phyloP scores from a whole-genome alignment of 2,329 filamentous ascomycete genomes.

The Niveomyces coronatus region DNA sequence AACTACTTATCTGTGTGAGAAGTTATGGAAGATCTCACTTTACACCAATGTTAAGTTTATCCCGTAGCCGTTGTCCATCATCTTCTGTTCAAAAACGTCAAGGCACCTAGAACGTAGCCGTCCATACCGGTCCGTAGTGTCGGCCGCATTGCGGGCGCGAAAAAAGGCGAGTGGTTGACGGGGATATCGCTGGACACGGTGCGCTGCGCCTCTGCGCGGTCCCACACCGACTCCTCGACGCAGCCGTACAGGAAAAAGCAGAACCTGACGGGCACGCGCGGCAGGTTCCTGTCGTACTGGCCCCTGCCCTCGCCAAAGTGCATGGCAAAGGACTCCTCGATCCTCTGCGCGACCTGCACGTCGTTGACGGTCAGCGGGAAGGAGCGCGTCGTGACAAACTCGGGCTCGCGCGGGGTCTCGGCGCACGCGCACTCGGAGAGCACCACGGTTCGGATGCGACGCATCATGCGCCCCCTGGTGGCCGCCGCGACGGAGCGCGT shows the following conservation, averaged over 20 bases:
- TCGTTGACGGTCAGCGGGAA: slow-evolving; percentile 46
- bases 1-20: too few relatives aligned
- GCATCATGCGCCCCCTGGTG: slow-evolving; percentile 24
- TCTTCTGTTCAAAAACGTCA: slow-evolving; percentile 11
- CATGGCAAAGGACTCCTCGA: slow-evolving; percentile 32
- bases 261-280: slow-evolving; percentile 30
- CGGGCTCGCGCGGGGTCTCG: slow-evolving; percentile 31
- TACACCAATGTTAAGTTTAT: too few relatives aligned
- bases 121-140: slow-evolving; percentile 16
- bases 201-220: slow-evolving; percentile 10
- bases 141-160: slow-evolving; percentile 17
- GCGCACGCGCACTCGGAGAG: slow-evolving; percentile 42
- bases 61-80: not conserved
- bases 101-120: slow-evolving; percentile 12
- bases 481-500: slow-evolving; percentile 25
- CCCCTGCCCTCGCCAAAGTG: slow-evolving; percentile 30
- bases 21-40: too few relatives aligned
- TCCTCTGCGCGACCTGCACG: slow-evolving; percentile 24
- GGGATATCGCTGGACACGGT: slow-evolving; percentile 14
- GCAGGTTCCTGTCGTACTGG: slow-evolving; percentile 25
- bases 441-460: slow-evolving; percentile 32
- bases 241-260: slow-evolving; percentile 16
- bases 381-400: slow-evolving; percentile 27
- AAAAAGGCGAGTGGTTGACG: slow-evolving; percentile 17
- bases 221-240: slow-evolving; percentile 12